Evolutionary conservation across 1,139 yeast species (phyloP), one percentile per base, ranked within the genome.

Genomic region (Yamadazyma membranifaciens): DNA sequence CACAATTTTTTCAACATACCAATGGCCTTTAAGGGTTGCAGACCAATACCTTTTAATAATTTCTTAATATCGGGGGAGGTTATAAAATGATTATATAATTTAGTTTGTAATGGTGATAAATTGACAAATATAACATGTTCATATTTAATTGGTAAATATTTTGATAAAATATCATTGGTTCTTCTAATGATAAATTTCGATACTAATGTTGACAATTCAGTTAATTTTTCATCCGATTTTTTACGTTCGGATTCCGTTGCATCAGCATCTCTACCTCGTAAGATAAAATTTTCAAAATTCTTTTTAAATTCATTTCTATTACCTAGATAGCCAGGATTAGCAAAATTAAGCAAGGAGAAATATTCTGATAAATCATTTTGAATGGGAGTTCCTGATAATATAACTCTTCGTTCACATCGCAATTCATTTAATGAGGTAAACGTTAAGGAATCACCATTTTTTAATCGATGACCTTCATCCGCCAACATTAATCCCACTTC

Each of bases 341-440:
- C 95, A 68, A 92, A 92, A 54, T 84, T 87, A 44, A 94, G 68
- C 41, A 92, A 68, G 0, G 98, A 88, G 58, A 91, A 94, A 63
- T 92, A 92, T 62, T 92, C 99, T 1, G 96, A 85, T 34, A 92
- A 70, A 67, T 94, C 98, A 57, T 92, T 92, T 60, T 92, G 99
- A 48, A 92, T 92, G 0, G 99, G 99, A 0, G 99, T 92, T 36
- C 99, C 99, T 0, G 97, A 88, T 28, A 92, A 67, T 48, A 92
- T 92, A 9, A 92, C 97, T 49, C 99, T 75, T 55, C 98, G 71
- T 39, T 83, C 82, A 58, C 96, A 92, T 40, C 83, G 80, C 40
- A 92, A 73, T 11, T 92, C 80, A 57, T 88, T 85, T 39, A 92
- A 70, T 0, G 98, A 89, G 0, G 91, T 87, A 54, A 91, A 92